phyloP scores from a whole-genome alignment of 768 basidiomycete species.

The Rhodosporidiobolus sp. region DNA sequence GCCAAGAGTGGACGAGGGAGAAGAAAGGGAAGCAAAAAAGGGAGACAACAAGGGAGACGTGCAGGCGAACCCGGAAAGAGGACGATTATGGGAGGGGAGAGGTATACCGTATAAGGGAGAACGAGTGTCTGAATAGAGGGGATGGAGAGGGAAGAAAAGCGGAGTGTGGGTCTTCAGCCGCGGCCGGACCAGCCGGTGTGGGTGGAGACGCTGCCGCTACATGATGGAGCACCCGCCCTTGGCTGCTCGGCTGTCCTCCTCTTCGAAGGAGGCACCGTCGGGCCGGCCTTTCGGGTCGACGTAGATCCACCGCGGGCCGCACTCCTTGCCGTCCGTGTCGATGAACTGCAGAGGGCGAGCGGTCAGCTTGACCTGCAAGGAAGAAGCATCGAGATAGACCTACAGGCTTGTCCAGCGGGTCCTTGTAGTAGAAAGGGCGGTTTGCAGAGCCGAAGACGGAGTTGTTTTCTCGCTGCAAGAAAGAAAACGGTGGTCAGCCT shows the following conservation, averaged over 20 bases:
- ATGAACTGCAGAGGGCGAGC: constrained; percentile 21
- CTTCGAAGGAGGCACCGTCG: background rate
- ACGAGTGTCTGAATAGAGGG: no score
- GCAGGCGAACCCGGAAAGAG: no score
- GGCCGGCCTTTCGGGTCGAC: constrained; percentile 30
- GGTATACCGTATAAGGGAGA: no score
- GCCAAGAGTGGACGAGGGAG: background rate
- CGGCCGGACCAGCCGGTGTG: no score
- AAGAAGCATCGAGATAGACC: background rate
- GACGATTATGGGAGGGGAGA: no score
- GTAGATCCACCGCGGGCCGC: constrained; percentile 35
- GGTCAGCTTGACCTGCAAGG: no score
- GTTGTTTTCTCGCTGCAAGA: constrained; percentile 33
- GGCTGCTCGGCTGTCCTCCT: background rate
- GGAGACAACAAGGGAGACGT: no score
- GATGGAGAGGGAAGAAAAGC: no score
- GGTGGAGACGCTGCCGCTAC: background rate
- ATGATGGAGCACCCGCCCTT: constrained; percentile 9
- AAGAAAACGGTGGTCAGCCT: no score
- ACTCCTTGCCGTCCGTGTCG: constrained; percentile 38
- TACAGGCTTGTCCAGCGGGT: constrained; percentile 18
- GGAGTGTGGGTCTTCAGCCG: no score
- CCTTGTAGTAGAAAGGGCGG: constrained; percentile 31
- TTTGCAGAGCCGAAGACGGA: constrained; percentile 24
- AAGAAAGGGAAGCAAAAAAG: background rate